phyloP scores from a whole-genome alignment of 78 protist genomes.

The Cavenderia fasciculata region DNA sequence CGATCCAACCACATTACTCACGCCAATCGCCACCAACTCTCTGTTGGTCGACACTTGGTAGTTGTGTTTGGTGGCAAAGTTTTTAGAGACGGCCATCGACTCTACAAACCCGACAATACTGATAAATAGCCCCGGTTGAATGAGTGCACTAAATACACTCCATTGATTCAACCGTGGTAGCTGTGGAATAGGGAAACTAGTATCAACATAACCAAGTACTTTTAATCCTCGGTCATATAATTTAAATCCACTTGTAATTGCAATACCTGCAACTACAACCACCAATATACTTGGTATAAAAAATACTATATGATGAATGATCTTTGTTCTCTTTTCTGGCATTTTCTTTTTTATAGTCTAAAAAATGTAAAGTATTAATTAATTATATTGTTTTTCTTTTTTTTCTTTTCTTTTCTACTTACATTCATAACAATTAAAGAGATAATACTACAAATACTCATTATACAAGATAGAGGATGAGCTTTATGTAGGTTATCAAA shows the following conservation, averaged over 20 bases:
- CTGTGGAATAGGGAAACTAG: slow-evolving; percentile 60
- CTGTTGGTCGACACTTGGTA: slow-evolving; percentile 63
- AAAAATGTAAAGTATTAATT: background rate
- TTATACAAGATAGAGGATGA: background rate
- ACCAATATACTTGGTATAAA: slow-evolving; percentile 69
- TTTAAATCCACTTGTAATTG: background rate
- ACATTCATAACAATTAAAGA: slow-evolving; percentile 8
- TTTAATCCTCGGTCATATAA: slow-evolving; percentile 4
- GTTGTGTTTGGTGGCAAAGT: slow-evolving; percentile 6
- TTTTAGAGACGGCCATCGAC: slow-evolving; percentile 40
- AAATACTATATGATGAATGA: slow-evolving; percentile 34
- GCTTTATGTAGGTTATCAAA: slow-evolving; percentile 9
- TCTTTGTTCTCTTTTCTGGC: slow-evolving; percentile 41
- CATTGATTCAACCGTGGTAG: slow-evolving; percentile 37
- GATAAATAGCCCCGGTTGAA: slow-evolving; percentile 50
- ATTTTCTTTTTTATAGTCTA: slow-evolving; percentile 18
- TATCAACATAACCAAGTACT: background rate
- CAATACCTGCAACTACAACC: slow-evolving; percentile 63
- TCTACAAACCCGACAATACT: slow-evolving; percentile 60
- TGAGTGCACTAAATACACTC: slow-evolving; percentile 13
- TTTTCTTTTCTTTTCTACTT: background rate
- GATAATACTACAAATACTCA: background rate
- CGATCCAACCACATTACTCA: slow-evolving; percentile 60
- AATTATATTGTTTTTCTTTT: background rate
- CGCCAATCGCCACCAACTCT: slow-evolving; percentile 77